Evolutionary conservation across 2,329 filamentous ascomycete species (phyloP).

Genomic region (Microdochium trichocladiopsis): DNA sequence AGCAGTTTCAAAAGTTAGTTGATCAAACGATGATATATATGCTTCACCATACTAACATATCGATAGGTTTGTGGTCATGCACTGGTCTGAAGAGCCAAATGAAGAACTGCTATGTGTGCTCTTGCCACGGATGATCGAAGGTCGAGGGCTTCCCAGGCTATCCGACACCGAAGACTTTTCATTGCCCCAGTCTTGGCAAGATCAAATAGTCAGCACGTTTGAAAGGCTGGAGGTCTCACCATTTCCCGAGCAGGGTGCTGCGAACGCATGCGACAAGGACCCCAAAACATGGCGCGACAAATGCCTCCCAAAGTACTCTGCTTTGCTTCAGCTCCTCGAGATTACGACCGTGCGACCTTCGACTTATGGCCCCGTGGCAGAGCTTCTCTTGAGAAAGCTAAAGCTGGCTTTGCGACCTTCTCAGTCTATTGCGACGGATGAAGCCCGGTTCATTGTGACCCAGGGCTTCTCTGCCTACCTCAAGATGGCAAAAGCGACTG

Average conservation of each 20-base stretch:
- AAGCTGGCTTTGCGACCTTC: conserved; percentile 58
- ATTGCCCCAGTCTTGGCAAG: conserved; percentile 64
- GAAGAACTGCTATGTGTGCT: conserved; percentile 64
- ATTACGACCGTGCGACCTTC: conserved; percentile 58
- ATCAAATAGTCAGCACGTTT: conserved; percentile 65
- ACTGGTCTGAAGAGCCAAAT: conserved; percentile 62
- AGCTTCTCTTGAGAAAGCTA: conserved; percentile 58
- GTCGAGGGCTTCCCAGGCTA: conserved; percentile 44
- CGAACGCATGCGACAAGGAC: conserved; percentile 46
- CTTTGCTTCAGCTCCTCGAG: conserved; percentile 56
- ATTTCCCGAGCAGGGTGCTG: conserved; percentile 54
- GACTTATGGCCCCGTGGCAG: conserved; percentile 58
- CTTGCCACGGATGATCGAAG: conserved; percentile 56
- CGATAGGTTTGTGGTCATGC: conserved; percentile 62
- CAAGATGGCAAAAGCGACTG: conserved; percentile 53
- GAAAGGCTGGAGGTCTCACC: conserved; percentile 56
- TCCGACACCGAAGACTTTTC: conserved; percentile 45
- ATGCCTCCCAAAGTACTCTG: conserved; percentile 61
- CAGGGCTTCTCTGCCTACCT: conserved; percentile 70
- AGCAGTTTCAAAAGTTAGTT: conserved; percentile 69
- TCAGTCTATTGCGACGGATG: conserved; percentile 49
- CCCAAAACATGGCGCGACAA: conserved; percentile 54
- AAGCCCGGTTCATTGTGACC: conserved; percentile 67
- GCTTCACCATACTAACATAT: conserved; percentile 14
- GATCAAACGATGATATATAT: not conserved